Evolutionary conservation across 2,329 filamentous ascomycete genomes (phyloP).

Genomic region (Ophiostoma ulmi): DNA sequence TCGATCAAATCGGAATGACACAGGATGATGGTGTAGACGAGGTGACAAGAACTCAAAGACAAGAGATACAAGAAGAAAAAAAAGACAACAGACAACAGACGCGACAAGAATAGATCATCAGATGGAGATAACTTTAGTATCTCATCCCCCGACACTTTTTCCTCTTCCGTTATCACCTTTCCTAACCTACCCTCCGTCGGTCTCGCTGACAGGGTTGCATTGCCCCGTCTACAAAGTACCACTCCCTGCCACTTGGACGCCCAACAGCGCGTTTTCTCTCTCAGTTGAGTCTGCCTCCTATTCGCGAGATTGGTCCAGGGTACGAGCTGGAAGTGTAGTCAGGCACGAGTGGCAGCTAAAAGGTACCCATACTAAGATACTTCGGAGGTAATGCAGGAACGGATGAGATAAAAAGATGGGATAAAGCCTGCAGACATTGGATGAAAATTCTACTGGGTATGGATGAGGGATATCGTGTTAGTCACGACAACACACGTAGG

Average conservation of each 20-base stretch:
- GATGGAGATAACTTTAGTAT: not conserved
- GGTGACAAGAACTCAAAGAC: not conserved
- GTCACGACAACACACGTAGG: not conserved
- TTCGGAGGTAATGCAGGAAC: not conserved
- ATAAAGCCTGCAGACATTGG: not conserved
- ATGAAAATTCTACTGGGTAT: not conserved
- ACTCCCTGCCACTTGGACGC: not conserved
- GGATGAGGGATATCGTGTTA: not conserved
- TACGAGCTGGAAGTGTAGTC: not conserved
- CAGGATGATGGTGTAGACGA: not conserved
- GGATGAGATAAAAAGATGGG: not conserved
- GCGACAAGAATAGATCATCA: not conserved
- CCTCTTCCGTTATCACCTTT: not conserved
- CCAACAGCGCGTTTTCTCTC: conserved; percentile 2
- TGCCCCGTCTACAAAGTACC: not conserved
- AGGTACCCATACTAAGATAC: not conserved
- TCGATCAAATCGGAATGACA: not conserved
- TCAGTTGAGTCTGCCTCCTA: not conserved
- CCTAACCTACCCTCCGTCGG: not conserved
- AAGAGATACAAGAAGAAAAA: not conserved
- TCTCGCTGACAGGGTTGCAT: conserved; percentile 2
- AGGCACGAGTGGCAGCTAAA: not conserved
- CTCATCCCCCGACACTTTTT: not conserved
- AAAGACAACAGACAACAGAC: not conserved
- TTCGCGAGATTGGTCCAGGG: conserved; percentile 1